Base-by-base conservation (phyloP, 2,329 filamentous ascomycete species). In the Tolypocladium guangdongense region DNA sequence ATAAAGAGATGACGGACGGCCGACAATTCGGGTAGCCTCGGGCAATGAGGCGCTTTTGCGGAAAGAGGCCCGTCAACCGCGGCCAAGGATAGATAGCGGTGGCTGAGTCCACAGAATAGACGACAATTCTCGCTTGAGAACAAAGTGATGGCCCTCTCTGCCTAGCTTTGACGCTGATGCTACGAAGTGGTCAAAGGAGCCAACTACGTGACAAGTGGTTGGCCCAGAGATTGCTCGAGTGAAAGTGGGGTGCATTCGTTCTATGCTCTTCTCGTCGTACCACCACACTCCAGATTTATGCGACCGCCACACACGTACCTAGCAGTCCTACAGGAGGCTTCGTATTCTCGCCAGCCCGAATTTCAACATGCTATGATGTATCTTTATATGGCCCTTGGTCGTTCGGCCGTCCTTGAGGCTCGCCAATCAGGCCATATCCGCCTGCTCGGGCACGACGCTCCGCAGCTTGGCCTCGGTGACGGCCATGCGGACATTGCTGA, bases 361-460 rank as follows among this genome's bases (percentile, higher is more conserved):
- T 16, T 2, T 16, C 41, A 14, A 6, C 20, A 18, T 27, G 41
- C 14, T 45, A 22, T 30, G n/a, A 33, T 11, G 11, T 33, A 6
- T 33, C 32, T 11, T 11, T 33, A n/a, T 11, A 33, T 33, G 32
- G 11, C 11, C 32, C 32, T 33, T 33, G 8, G 32, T 6, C 1
- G 32, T 33, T 33, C 11, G 2, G 32, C 14, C 33, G 35, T 14
- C 49, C 46, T 8, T 55, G 22, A 24, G n/a, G 24, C 38, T 33
- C 4, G 6, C 32, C 4, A 20, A 41, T 55, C 56, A 62, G 45
- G 55, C 58, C 53, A 72, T 54, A 4, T 62, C 55, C 57, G 62
- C 70, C 68, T 92, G 87, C 70, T 92, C 88, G 1, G 81, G 78
- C n/a, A 92, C 87, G 22, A 85, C 79, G 56, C 78, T 88, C 65